Conservation (phyloP, 805 yeast genomes). For the Wickerhamiella siamensis region DNA sequence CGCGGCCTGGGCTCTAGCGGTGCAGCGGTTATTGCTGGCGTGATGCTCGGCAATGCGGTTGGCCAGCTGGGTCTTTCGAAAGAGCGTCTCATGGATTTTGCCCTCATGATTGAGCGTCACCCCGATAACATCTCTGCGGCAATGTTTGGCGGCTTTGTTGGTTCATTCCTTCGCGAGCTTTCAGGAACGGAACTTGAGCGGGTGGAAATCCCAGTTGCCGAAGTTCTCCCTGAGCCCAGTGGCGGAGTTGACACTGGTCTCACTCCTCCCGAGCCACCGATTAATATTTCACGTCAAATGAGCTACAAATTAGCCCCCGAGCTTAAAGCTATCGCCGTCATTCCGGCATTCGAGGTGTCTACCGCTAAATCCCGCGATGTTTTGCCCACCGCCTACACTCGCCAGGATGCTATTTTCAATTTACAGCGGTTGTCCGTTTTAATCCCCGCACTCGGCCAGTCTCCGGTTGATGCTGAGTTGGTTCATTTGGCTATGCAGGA, state of each 20-base stretch:
- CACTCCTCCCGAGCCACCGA: conserved; percentile 71
- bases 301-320: conserved; percentile 69
- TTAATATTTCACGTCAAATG: conserved; percentile 75
- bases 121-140: conserved; percentile 98
- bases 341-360: conserved; percentile 88
- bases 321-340: conserved; percentile 77
- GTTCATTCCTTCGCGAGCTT: conserved; percentile 78
- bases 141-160: conserved; percentile 98
- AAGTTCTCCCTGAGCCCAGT: conserved; percentile 65
- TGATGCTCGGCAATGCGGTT: conserved; percentile 71
- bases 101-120: conserved; percentile 94
- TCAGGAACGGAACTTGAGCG: conserved; percentile 55
- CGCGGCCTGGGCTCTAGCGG: conserved; percentile 97
- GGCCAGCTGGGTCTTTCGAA: conserved; percentile 61
- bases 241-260: conserved; percentile 57
- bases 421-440: conserved; percentile 85
- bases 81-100: conserved; percentile 79
- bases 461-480: conserved; percentile 66
- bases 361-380: conserved; percentile 88
- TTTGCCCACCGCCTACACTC: conserved; percentile 63
- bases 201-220: conserved; percentile 72
- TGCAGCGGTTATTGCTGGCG: conserved; percentile 97
- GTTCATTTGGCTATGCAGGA: conserved; percentile 96
- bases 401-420: conserved; percentile 78
- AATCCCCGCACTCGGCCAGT: conserved; percentile 79